These are phyloP conservation scores for Pythium periplocum DNA, from an alignment of 352 stramenopile genomes.

Conservation along the genomic window DNA sequence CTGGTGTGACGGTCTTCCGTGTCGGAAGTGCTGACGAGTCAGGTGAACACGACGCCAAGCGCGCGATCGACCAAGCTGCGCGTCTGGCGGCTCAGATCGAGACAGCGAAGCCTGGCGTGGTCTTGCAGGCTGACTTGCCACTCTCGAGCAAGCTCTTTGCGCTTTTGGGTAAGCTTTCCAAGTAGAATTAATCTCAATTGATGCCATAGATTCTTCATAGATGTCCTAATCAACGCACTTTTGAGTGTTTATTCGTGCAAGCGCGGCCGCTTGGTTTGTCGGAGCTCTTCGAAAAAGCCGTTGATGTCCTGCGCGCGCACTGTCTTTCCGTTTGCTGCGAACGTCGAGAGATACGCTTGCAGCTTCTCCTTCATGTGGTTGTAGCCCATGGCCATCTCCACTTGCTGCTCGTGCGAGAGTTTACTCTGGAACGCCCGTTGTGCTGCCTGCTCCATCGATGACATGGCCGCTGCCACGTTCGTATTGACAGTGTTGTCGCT, in stretches of 20 bases:
- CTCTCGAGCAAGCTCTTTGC: too few relatives aligned
- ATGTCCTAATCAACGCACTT: too few relatives aligned
- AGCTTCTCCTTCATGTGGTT: constrained; percentile 69
- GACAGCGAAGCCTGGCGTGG: constrained; percentile 27
- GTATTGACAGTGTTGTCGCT: constrained; percentile 1
- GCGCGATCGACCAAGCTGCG: constrained; percentile 96
- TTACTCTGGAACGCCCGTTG: constrained; percentile 46
- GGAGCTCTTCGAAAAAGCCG: constrained; percentile 56
- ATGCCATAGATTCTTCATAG: too few relatives aligned
- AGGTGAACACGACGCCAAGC: constrained; percentile 95
- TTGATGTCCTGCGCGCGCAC: constrained; percentile 70
- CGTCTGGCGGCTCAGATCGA: constrained; percentile 77
- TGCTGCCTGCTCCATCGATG: constrained; percentile 34
- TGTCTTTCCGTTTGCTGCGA: constrained; percentile 53
- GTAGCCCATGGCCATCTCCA: constrained; percentile 72
- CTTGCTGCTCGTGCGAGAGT: constrained; percentile 63
- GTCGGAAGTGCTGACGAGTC: constrained; percentile 95
- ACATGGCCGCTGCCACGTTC: constrained; percentile 13
- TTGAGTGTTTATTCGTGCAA: constrained; percentile 1
- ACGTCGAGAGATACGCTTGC: constrained; percentile 54
- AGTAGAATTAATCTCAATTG: not conserved
- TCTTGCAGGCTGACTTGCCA: too few relatives aligned
- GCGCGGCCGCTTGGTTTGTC: constrained; percentile 49
- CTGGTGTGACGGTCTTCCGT: constrained; percentile 85
- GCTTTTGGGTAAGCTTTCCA: too few relatives aligned